Evolutionary conservation across 768 basidiomycete species (phyloP).

Genomic region (Collybia mongolica): DNA sequence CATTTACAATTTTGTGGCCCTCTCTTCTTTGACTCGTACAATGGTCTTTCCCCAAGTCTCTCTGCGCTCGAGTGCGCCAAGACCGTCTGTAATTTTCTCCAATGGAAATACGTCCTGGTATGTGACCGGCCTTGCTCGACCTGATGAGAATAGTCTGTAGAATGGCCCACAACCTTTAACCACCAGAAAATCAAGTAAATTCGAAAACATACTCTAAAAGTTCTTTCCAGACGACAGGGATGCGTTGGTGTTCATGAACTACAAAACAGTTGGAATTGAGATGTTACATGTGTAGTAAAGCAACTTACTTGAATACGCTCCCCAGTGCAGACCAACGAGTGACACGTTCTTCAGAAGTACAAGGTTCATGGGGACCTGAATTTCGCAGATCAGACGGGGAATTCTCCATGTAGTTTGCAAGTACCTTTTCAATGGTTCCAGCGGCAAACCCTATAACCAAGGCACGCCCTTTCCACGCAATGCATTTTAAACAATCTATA

Average conservation of each 20-base stretch:
- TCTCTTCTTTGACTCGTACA: constrained; percentile 47
- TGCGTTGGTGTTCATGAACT: constrained; percentile 66
- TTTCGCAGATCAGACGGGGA: constrained; percentile 16
- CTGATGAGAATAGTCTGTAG: constrained; percentile 63
- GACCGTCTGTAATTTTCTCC: constrained; percentile 62
- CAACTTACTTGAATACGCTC: constrained; percentile 67
- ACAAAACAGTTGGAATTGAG: constrained; percentile 7
- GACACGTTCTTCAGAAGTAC: constrained; percentile 86
- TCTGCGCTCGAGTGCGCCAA: constrained; percentile 74
- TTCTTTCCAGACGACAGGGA: constrained; percentile 70
- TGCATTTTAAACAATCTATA: constrained; percentile 84
- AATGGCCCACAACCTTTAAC: no score
- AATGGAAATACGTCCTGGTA: constrained; percentile 72
- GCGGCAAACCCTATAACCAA: constrained; percentile 93
- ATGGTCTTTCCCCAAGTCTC: constrained; percentile 94
- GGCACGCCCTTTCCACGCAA: constrained; percentile 91
- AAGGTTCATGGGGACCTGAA: constrained; percentile 78
- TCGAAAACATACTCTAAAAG: constrained; percentile 53
- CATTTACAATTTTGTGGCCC: constrained; percentile 13
- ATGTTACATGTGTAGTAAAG: background rate
- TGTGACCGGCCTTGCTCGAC: constrained; percentile 63
- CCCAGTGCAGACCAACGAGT: constrained; percentile 86
- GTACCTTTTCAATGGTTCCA: constrained; percentile 80
- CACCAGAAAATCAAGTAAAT: background rate
- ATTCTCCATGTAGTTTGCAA: no score